These are phyloP conservation scores for Apiospora arundinis DNA, from an alignment of 2,329 filamentous ascomycete species.

Conservation along the genomic window DNA sequence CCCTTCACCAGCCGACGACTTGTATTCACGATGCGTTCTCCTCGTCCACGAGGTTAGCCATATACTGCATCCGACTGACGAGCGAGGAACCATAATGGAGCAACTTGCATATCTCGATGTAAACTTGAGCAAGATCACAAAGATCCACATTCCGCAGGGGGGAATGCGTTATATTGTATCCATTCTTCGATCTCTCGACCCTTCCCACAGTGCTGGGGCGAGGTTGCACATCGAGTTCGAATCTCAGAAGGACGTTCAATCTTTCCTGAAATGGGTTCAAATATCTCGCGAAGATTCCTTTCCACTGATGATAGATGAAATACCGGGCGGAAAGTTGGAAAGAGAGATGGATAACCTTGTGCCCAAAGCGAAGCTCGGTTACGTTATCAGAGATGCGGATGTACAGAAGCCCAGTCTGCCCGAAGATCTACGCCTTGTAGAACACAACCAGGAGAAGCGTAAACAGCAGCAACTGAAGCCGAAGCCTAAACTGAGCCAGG, in stretches of 20 bases:
- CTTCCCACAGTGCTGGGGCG: slow-evolving; percentile 22
- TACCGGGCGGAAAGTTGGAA: not conserved
- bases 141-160: not conserved
- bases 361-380: not conserved
- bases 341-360: not conserved
- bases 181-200: slow-evolving; percentile 23
- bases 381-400: slow-evolving; percentile 11
- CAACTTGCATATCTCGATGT: slow-evolving; percentile 33
- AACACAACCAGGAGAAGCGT: slow-evolving; percentile 29
- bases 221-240: slow-evolving; percentile 36
- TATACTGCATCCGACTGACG: slow-evolving; percentile 33
- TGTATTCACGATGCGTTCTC: slow-evolving; percentile 30
- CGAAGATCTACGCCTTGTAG: slow-evolving; percentile 35
- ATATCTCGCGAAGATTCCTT: slow-evolving; percentile 20
- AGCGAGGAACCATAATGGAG: slow-evolving; percentile 26
- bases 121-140: slow-evolving; percentile 29
- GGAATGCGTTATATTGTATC: slow-evolving; percentile 25
- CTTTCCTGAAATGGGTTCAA: slow-evolving; percentile 33
- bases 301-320: not conserved
- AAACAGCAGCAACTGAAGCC: not conserved
- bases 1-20: slow-evolving; percentile 24
- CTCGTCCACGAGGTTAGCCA: slow-evolving; percentile 31
- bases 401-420: not conserved
- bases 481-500: not conserved
- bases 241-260: slow-evolving; percentile 25